These are phyloP conservation scores for Chalciporus piperatus DNA, from an alignment of 768 basidiomycete species.

Conservation along the genomic window DNA sequence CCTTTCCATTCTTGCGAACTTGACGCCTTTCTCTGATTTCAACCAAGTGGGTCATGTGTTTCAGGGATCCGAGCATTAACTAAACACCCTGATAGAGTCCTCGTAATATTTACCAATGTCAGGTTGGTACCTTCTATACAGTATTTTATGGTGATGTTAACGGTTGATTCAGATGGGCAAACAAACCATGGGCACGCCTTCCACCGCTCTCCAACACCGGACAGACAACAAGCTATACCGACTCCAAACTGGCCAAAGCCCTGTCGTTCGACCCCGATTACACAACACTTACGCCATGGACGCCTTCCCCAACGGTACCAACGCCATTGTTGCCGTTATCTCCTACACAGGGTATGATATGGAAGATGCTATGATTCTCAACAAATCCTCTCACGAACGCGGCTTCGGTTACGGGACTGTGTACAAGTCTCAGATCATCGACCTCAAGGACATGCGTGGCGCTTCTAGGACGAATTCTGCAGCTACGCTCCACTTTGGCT, in stretches of 20 bases:
- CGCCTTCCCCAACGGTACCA: constrained; percentile 96
- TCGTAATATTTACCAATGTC: constrained; percentile 91
- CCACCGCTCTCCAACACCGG: constrained; percentile 84
- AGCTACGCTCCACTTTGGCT: constrained; percentile 86
- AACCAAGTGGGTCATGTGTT: constrained; percentile 68
- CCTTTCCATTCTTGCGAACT: constrained; percentile 92
- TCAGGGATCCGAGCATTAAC: background rate
- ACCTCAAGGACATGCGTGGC: constrained; percentile 78
- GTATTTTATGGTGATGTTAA: constrained; percentile 5
- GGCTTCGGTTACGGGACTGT: constrained; percentile 96
- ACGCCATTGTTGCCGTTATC: constrained; percentile 98
- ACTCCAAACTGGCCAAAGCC: constrained; percentile 91
- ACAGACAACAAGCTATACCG: constrained; percentile 99
- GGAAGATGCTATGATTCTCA: constrained; percentile 99
- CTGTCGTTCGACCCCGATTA: constrained; percentile 86
- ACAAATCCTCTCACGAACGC: constrained; percentile 97
- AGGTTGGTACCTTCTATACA: constrained; percentile 44
- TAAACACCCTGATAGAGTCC: constrained; percentile 54
- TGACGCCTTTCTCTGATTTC: constrained; percentile 99
- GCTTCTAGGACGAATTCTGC: constrained; percentile 52
- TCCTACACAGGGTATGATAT: constrained; percentile 99
- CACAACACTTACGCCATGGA: constrained; percentile 98
- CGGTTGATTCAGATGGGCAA: constrained; percentile 82
- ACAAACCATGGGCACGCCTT: constrained; percentile 99
- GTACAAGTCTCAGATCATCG: constrained; percentile 91